Evolutionary conservation across 2,329 filamentous ascomycete genomes (phyloP), one percentile per base, ranked within the genome.

Genomic region (Monilinia laxa): DNA sequence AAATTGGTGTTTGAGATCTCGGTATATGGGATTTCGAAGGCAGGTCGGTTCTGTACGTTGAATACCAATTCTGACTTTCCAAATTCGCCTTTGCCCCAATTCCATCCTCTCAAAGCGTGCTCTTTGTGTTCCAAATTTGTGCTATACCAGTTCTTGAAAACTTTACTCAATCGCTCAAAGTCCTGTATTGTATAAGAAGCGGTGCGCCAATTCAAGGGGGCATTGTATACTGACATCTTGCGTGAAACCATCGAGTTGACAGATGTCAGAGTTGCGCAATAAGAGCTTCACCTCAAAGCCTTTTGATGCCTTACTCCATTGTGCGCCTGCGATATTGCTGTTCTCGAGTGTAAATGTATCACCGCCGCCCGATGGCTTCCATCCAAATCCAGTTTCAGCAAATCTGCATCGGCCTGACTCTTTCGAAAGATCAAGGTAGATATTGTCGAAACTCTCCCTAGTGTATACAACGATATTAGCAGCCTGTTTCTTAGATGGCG

Each of bases 31-130:
- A 99, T 89, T 79, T 98, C 95, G 78, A 99, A 99, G 6, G 94
- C 92, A 3, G 95, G 95, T 74, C 93, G 88, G 79, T 97, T 99
- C 77, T 96, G 93, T 49, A 99, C 95, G 78, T 93, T 98, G 83
- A 99, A 99, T 40, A 91, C 87, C 66, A 99, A 86, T 81, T 99
- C 95, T 65, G 93, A 90, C 80, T 98, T 97, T 69, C 90, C 90
- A 77, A 99, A 97, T 75, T 99, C 95, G 71, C 92, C 92, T 80
- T 98, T 99, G 75, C 95, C 95, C 96, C 95, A 99, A 78, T 99
- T 99, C 95, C 95, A 99, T 66, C 95, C 95, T 73, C 95, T 88
- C 68, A 99, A 82, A 31, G 95, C 93, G 79, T 98, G 95, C 79
- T 99, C 95, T 79, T 92, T 92, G 78, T 87, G 91, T 78, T 98